Conservation (phyloP, 2,329 filamentous ascomycete species). For the Phialophora chinensis region DNA sequence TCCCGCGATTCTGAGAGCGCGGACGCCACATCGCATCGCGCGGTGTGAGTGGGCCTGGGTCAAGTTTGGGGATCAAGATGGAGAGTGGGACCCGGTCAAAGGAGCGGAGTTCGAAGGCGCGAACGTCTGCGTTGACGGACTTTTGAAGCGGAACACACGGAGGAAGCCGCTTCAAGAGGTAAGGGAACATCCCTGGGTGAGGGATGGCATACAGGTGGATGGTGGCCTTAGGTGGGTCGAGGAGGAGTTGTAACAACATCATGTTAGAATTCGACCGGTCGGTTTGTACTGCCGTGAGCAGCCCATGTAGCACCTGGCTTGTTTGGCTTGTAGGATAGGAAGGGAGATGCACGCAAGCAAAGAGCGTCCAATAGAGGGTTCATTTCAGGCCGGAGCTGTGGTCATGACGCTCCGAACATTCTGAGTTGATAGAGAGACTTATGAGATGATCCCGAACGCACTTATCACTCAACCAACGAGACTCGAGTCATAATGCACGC, state of each 20-base stretch:
- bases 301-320: neutral
- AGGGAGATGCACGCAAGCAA: neutral
- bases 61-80: slow-evolving; percentile 79
- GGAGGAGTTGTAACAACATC: slow-evolving; percentile 35
- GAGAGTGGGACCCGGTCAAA: slow-evolving; percentile 78
- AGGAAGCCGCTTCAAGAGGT: slow-evolving; percentile 79
- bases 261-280: neutral
- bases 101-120: slow-evolving; percentile 73
- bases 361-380: neutral
- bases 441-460: neutral
- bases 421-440: neutral
- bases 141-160: slow-evolving; percentile 81
- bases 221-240: slow-evolving; percentile 60
- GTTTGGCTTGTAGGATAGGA: neutral
- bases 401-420: neutral
- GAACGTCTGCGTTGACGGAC: slow-evolving; percentile 78
- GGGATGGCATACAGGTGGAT: slow-evolving; percentile 71
- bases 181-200: slow-evolving; percentile 75
- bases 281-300: neutral
- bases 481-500: neutral
- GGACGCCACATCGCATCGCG: slow-evolving; percentile 92
- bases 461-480: neutral
- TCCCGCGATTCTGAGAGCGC: slow-evolving; percentile 74
- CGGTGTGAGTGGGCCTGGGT: slow-evolving; percentile 96
- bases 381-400: neutral